Evolutionary conservation across 1,284 basidiomycete genomes (phyloP), one percentile per base, ranked within the genome.

Genomic region (Tetrapyrgos nigripes): DNA sequence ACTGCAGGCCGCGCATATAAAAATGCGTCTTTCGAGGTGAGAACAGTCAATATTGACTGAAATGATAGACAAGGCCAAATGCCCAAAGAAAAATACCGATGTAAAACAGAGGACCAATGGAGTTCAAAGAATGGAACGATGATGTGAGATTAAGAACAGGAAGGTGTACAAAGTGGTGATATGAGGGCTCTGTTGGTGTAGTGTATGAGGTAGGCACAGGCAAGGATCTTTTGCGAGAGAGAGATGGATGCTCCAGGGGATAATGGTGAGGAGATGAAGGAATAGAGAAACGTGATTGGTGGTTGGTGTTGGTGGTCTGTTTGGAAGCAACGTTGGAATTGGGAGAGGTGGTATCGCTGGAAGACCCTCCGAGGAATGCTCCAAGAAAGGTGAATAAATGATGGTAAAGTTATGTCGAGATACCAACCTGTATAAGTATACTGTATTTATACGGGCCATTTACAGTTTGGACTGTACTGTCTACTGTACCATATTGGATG

Each of bases 1-100:
- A 65, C 59, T 2, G 66, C 62, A 0, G 72, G 62, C 0, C 76
- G 71, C 17, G 66, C 66, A 19, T 59, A 27, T 14, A 60, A 2
- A 9, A 49, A 40, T 19, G 2, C 35, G 10, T 19, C n/a, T n/a
- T n/a, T n/a, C n/a, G n/a, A n/a, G n/a, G n/a, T n/a, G n/a, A n/a
- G n/a, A n/a, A n/a, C n/a, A n/a, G n/a, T n/a, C n/a, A n/a, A n/a
- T n/a, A n/a, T n/a, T n/a, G 55, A 17, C 49, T 50, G n/a, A 58
- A 26, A 21, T 58, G 52, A 17, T 51, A 50, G 14, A 35, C 51
- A 21, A 58, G 49, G 19, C 57, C 57, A 23, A 47, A 11, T 2
- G 31, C 50, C 57, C 57, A 58, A 4, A 58, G 31, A 26, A n/a
- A 23, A 9, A 58, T n/a, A 10, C 57, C 57, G 14, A 58, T 6